Evolutionary conservation across 345 rosid genomes (phyloP).

Genomic region (Lepidium africanum): DNA sequence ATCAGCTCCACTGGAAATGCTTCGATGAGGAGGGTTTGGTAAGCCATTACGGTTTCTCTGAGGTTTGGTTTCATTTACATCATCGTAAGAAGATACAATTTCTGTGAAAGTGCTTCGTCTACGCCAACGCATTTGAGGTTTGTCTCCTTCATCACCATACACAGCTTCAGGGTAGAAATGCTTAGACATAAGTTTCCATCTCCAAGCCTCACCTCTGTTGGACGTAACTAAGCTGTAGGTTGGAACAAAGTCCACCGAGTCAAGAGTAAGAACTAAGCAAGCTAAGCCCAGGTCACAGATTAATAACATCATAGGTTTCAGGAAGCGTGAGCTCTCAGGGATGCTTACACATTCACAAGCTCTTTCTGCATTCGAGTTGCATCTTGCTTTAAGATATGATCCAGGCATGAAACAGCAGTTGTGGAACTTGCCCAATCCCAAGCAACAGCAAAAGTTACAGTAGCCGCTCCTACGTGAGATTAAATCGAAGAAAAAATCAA

Average conservation of each 20-base stretch:
- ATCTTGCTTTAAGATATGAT: constrained; percentile 52
- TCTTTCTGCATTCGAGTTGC: constrained; percentile 62
- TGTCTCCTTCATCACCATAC: constrained; percentile 55
- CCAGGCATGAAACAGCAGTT: constrained; percentile 42
- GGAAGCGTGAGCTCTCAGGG: too few relatives aligned
- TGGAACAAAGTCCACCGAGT: constrained; percentile 9
- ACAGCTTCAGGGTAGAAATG: constrained; percentile 74
- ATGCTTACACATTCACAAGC: constrained; percentile 64
- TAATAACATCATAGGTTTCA: too few relatives aligned
- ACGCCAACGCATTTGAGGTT: constrained; percentile 65
- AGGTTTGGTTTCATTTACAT: constrained; percentile 7
- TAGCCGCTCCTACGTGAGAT: constrained; percentile 37
- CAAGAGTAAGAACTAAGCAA: neutral
- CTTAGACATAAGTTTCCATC: constrained; percentile 44
- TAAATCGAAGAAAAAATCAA: neutral
- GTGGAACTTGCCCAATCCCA: constrained; percentile 34
- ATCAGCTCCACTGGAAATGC: constrained; percentile 11
- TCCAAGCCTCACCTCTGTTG: constrained; percentile 44
- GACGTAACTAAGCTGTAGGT: constrained; percentile 48
- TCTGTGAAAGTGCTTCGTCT: constrained; percentile 53
- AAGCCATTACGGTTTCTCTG: constrained; percentile 1
- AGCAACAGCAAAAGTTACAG: neutral
- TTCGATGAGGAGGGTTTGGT: constrained; percentile 4
- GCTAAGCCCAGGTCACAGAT: too few relatives aligned
- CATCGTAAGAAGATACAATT: constrained; percentile 10